Conservation (phyloP, 805 yeast genomes). For the Candida pini region DNA sequence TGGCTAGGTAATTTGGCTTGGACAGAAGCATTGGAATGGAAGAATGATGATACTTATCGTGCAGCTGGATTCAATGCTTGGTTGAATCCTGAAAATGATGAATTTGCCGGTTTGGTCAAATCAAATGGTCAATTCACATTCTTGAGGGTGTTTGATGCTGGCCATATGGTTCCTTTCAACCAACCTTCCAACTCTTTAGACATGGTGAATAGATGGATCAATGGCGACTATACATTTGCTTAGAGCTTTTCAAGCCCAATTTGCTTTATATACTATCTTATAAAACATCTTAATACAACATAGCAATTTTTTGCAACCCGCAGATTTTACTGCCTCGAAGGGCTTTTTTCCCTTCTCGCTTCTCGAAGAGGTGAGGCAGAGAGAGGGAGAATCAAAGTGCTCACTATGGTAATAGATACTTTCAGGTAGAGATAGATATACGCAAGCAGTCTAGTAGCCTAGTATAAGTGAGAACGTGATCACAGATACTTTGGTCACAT, state of each 20-base stretch:
- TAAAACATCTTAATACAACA: too few species aligned
- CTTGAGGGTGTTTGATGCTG: slow-evolving; percentile 81
- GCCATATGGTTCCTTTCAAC: slow-evolving; percentile 94
- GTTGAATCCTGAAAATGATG: slow-evolving; percentile 25
- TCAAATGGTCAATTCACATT: slow-evolving; percentile 64
- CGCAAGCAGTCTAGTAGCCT: too few species aligned
- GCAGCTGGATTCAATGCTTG: slow-evolving; percentile 15
- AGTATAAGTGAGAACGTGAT: too few species aligned
- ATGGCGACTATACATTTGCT: slow-evolving; percentile 48
- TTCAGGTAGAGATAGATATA: too few species aligned
- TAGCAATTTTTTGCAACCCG: too few species aligned
- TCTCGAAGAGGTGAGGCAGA: too few species aligned
- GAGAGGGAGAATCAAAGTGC: too few species aligned
- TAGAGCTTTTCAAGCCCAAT: too few species aligned
- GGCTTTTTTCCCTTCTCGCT: not conserved
- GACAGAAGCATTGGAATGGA: slow-evolving; percentile 61
- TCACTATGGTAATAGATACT: too few species aligned
- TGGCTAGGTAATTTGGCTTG: slow-evolving; percentile 94
- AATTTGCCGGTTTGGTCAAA: slow-evolving; percentile 34
- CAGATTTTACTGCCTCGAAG: slow-evolving; percentile 1
- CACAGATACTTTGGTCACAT: too few species aligned
- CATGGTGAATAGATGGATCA: slow-evolving; percentile 82
- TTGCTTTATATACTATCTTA: too few species aligned
- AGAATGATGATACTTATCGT: slow-evolving; percentile 10
- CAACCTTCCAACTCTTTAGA: slow-evolving; percentile 74